These are phyloP conservation scores for Artomyces pyxidatus DNA, from an alignment of 768 basidiomycete species.

Conservation along the genomic window DNA sequence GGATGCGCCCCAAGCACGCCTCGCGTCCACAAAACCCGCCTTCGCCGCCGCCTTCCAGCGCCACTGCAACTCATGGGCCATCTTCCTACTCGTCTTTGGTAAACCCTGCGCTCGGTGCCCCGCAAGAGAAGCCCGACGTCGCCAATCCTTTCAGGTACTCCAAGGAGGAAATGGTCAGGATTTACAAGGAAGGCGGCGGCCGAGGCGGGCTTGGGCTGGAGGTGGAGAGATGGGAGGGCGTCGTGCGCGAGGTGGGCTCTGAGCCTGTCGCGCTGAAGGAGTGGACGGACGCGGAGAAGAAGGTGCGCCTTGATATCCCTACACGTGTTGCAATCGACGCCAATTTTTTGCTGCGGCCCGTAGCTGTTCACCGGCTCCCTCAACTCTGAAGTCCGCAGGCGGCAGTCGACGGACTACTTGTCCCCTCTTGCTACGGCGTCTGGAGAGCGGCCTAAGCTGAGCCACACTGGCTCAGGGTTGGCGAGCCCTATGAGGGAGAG, in stretches of 20 bases:
- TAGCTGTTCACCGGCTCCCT: conserved; percentile 77
- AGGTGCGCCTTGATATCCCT: conserved; percentile 42
- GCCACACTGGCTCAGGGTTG: conserved; percentile 39
- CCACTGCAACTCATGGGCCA: conserved; percentile 37
- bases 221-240: conserved; percentile 85
- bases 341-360: conserved; percentile 5
- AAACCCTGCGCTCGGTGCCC: conserved; percentile 41
- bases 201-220: conserved; percentile 71
- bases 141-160: conserved; percentile 79
- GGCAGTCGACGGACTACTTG: conserved; percentile 70
- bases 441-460: conserved; percentile 51
- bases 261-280: conserved; percentile 76
- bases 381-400: conserved; percentile 83
- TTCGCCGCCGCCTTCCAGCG: conserved; percentile 40
- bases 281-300: conserved; percentile 77
- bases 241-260: conserved; percentile 65
- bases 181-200: conserved; percentile 74
- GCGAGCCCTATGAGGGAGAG: conserved; percentile 57
- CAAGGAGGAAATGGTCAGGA: conserved; percentile 75
- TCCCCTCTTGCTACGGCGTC: conserved; percentile 49
- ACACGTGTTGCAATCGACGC: conserved; percentile 2
- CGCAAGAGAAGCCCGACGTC: conserved; percentile 52
- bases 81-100: conserved; percentile 69
- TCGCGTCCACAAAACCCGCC: conserved; percentile 49
- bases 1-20: conserved; percentile 81